These are phyloP conservation scores for Solanum chacoense DNA, from an alignment of 305 asterid genomes.

Conservation along the genomic window DNA sequence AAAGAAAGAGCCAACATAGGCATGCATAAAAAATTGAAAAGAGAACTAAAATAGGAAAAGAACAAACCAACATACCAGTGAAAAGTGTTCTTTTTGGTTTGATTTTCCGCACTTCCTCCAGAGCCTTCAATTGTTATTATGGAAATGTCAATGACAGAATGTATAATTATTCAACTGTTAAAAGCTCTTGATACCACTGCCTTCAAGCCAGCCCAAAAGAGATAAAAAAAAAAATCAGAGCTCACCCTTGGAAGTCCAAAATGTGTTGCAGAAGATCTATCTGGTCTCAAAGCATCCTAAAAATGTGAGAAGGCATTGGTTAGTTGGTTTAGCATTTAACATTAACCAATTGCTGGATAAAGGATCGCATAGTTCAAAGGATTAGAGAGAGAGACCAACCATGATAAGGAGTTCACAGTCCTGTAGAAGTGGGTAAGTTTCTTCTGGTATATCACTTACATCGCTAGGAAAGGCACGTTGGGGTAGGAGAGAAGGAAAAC, in stretches of 20 bases:
- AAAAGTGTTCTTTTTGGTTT: slow-evolving; percentile 63
- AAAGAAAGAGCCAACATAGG: neutral
- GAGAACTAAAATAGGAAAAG: neutral
- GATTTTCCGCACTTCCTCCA: slow-evolving; percentile 85
- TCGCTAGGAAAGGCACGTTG: slow-evolving; percentile 37
- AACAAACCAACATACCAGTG: slow-evolving; percentile 34
- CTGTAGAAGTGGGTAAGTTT: slow-evolving; percentile 66
- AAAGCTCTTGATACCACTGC: neutral
- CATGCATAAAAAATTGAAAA: neutral
- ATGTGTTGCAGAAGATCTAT: slow-evolving; percentile 89
- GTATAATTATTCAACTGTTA: neutral
- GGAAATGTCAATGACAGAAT: neutral
- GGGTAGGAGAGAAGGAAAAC: slow-evolving; percentile 2
- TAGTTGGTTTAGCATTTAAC: neutral
- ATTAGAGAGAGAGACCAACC: slow-evolving; percentile 16
- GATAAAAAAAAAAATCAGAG: neutral
- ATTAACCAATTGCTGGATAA: neutral
- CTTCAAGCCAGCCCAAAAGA: neutral
- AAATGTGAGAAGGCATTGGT: neutral
- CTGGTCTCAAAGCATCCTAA: slow-evolving; percentile 91
- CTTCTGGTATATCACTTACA: slow-evolving; percentile 80
- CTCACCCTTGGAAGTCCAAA: slow-evolving; percentile 90
- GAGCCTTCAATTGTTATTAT: slow-evolving; percentile 36
- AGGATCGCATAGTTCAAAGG: neutral
- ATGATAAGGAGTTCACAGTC: slow-evolving; percentile 62